These are phyloP conservation scores for Tetrapisispora taiwanensis DNA, from an alignment of 805 yeast species.

Conservation along the genomic window DNA sequence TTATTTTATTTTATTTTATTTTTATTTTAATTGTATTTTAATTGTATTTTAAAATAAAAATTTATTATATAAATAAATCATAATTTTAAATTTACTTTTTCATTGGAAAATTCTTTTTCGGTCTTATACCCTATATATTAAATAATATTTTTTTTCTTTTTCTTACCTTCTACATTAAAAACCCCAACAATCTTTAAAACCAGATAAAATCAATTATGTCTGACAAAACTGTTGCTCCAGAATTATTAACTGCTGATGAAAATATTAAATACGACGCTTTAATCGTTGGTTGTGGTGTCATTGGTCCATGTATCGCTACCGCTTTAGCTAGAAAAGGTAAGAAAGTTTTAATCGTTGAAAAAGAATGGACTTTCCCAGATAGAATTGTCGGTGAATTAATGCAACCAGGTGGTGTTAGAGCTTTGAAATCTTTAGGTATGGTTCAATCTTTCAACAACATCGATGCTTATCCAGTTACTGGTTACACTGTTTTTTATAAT, in stretches of 20 bases:
- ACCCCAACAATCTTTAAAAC: too few relatives aligned
- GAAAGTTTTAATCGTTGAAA: conserved; percentile 61
- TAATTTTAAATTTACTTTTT: too few relatives aligned
- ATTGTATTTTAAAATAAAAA: too few relatives aligned
- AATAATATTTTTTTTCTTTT: too few relatives aligned
- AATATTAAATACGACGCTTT: conserved; percentile 57
- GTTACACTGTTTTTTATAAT: conserved; percentile 69
- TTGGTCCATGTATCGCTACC: conserved; percentile 89
- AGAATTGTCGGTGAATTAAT: conserved; percentile 93
- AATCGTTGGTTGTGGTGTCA: conserved; percentile 97
- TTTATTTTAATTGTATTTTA: too few relatives aligned
- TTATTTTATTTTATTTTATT: too few relatives aligned
- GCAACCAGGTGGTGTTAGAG: conserved; percentile 94
- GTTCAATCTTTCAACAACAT: conserved; percentile 38
- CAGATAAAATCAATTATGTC: background rate
- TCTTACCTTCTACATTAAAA: too few relatives aligned
- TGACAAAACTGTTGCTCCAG: conserved; percentile 4
- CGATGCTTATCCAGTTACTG: conserved; percentile 66
- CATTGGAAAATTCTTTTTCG: background rate
- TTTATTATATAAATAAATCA: too few relatives aligned
- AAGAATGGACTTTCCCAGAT: conserved; percentile 89
- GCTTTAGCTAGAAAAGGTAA: conserved; percentile 87
- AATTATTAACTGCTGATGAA: conserved; percentile 20
- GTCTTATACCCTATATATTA: too few relatives aligned
- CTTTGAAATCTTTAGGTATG: conserved; percentile 76